A percentile compares a stretch with the other conserved stretches of the same genome.
phyloP scores from a whole-genome alignment of 805 yeast genomes.

The Barnettozyma vustinii region DNA sequence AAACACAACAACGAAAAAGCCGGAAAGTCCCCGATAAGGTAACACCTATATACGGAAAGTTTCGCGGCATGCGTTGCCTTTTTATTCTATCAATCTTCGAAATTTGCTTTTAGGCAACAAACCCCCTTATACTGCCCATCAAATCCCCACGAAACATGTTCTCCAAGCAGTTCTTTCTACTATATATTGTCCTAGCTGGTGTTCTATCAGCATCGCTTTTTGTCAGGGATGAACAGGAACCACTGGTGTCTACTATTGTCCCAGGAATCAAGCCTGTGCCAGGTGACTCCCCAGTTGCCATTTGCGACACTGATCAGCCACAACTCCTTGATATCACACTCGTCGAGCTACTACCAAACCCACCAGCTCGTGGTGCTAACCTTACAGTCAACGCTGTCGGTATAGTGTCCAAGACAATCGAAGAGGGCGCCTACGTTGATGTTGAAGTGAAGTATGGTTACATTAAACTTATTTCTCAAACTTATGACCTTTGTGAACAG shows the following conservation, averaged over 20 bases:
- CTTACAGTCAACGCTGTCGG: slow-evolving; percentile 79
- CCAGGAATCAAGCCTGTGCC: slow-evolving; percentile 65
- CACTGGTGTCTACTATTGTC: slow-evolving; percentile 16
- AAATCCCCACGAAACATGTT: background rate
- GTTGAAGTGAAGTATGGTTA: slow-evolving; percentile 91
- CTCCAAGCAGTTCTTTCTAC: background rate
- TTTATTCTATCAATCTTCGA: background rate
- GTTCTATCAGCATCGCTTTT: slow-evolving; percentile 16
- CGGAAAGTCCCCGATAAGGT: background rate
- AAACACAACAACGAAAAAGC: background rate
- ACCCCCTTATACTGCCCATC: background rate
- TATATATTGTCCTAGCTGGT: background rate
- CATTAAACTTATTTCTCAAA: slow-evolving; percentile 79
- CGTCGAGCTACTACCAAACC: slow-evolving; percentile 72
- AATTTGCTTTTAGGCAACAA: background rate
- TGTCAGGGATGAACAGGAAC: slow-evolving; percentile 15
- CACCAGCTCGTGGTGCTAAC: slow-evolving; percentile 82
- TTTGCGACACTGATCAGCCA: slow-evolving; percentile 60
- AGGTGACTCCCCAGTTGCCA: slow-evolving; percentile 80
- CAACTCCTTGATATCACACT: slow-evolving; percentile 61
- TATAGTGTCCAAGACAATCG: slow-evolving; percentile 44
- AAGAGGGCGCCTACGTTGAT: slow-evolving; percentile 90
- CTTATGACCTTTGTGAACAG: slow-evolving; percentile 91
- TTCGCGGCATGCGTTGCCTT: background rate
- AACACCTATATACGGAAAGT: background rate